These are phyloP conservation scores for Penicillium manginii DNA, from an alignment of 495 filamentous ascomycete genomes.

Conservation along the genomic window DNA sequence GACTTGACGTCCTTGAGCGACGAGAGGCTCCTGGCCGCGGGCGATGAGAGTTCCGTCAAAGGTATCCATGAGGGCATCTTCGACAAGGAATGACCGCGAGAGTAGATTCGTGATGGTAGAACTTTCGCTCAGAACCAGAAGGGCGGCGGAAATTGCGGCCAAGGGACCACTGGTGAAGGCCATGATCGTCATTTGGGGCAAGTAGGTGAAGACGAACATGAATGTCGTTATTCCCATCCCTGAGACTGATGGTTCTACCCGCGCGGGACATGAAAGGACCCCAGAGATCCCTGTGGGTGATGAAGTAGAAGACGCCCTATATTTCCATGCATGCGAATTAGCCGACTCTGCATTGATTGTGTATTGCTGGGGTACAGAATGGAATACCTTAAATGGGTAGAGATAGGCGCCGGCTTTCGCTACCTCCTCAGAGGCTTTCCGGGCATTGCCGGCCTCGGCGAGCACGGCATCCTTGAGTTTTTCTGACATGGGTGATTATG, in stretches of 20 bases:
- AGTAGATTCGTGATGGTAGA: slow-evolving; percentile 76
- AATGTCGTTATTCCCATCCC: slow-evolving; percentile 70
- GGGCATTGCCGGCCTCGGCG: slow-evolving; percentile 44
- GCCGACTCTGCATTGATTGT: too few relatives aligned
- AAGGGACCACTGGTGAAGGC: slow-evolving; percentile 83
- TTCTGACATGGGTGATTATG: slow-evolving; percentile 38
- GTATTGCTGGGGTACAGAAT: background rate
- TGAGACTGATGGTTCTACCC: slow-evolving; percentile 66
- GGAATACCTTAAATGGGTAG: slow-evolving; percentile 77
- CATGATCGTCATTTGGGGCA: slow-evolving; percentile 83
- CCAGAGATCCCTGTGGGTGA: slow-evolving; percentile 50
- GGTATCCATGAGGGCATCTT: slow-evolving; percentile 82
- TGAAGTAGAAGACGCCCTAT: slow-evolving; percentile 79
- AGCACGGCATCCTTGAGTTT: slow-evolving; percentile 45
- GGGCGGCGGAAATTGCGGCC: slow-evolving; percentile 68
- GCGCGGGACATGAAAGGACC: slow-evolving; percentile 72
- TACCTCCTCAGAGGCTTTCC: slow-evolving; percentile 60
- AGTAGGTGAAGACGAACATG: slow-evolving; percentile 89
- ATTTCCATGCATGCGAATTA: background rate
- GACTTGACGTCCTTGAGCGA: slow-evolving; percentile 74
- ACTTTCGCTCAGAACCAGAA: slow-evolving; percentile 82
- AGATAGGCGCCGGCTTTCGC: slow-evolving; percentile 76
- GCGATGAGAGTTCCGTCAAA: slow-evolving; percentile 82
- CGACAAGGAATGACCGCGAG: slow-evolving; percentile 74
- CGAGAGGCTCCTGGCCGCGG: slow-evolving; percentile 57